Evolutionary conservation across 2,329 filamentous ascomycete genomes (phyloP).

Genomic region (Xylariaceae sp.): DNA sequence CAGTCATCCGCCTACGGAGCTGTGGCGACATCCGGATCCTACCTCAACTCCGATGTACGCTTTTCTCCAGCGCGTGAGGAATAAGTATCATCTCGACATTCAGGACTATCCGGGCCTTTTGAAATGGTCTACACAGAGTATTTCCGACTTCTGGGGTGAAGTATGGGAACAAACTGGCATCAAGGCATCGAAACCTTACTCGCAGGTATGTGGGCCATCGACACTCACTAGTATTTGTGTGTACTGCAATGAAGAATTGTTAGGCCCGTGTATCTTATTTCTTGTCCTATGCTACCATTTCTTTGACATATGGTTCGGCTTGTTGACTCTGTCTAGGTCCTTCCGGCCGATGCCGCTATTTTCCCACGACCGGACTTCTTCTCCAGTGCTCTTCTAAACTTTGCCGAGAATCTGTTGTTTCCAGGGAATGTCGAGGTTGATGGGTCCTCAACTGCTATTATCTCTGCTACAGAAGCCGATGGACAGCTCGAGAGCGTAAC

Average conservation of each 20-base stretch:
- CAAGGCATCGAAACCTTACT: slow-evolving; percentile 60
- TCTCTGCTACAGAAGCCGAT: slow-evolving; percentile 73
- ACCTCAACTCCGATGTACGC: slow-evolving; percentile 65
- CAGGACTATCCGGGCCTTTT: slow-evolving; percentile 71
- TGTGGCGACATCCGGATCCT: slow-evolving; percentile 70
- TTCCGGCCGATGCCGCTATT: slow-evolving; percentile 65
- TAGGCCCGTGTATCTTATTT: neutral
- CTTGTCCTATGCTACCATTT: neutral
- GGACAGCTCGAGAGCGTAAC: slow-evolving; percentile 55
- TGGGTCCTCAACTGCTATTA: slow-evolving; percentile 63
- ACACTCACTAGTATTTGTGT: too few species aligned
- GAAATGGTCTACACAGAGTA: slow-evolving; percentile 76
- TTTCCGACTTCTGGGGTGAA: slow-evolving; percentile 77
- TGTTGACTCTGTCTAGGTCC: slow-evolving; percentile 49
- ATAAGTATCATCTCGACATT: slow-evolving; percentile 60
- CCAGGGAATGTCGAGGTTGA: slow-evolving; percentile 56
- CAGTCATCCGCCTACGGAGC: slow-evolving; percentile 37
- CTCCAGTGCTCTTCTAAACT: slow-evolving; percentile 74
- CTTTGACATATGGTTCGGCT: neutral
- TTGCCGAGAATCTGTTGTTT: slow-evolving; percentile 90
- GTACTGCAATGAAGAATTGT: too few species aligned
- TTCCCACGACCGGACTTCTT: slow-evolving; percentile 90
- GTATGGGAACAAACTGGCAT: slow-evolving; percentile 82
- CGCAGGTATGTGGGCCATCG: slow-evolving; percentile 43
- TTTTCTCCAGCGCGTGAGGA: slow-evolving; percentile 67